A percentile compares a stretch with the other conserved stretches of the same genome.
Conservation (phyloP, 192 early-diverging fungal species). For the Chytriomyces sp. region DNA sequence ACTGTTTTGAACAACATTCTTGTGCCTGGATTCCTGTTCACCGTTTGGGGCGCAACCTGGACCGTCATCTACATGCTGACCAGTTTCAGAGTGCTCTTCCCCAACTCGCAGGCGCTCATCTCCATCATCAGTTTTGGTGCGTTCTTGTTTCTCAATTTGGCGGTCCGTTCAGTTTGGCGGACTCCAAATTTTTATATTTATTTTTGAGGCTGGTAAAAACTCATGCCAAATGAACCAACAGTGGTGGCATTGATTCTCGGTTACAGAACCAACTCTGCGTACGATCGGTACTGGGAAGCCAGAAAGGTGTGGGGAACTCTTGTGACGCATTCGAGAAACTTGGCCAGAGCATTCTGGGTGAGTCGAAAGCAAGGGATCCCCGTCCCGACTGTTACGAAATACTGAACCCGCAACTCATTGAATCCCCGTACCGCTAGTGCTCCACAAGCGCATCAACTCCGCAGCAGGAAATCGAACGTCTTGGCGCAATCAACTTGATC, state of each 20-base stretch:
- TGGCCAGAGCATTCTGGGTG: slow-evolving; percentile 81
- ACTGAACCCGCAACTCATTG: no score
- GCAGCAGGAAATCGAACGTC: slow-evolving; percentile 56
- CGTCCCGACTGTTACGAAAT: no score
- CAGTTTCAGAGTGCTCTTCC: background rate
- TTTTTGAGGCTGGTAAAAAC: background rate
- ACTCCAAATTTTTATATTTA: no score
- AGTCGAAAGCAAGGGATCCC: slow-evolving; percentile 3
- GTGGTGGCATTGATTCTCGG: slow-evolving; percentile 69
- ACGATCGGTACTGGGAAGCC: slow-evolving; percentile 80
- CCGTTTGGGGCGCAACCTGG: slow-evolving; percentile 23
- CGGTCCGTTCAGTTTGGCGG: no score
- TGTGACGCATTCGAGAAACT: slow-evolving; percentile 72
- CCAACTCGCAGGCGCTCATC: slow-evolving; percentile 44
- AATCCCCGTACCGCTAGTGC: slow-evolving; percentile 9
- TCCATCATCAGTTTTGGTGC: slow-evolving; percentile 45
- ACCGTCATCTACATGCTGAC: slow-evolving; percentile 25
- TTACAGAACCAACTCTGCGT: slow-evolving; percentile 82
- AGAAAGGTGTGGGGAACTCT: slow-evolving; percentile 81
- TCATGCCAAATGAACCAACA: background rate
- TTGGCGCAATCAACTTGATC: slow-evolving; percentile 73
- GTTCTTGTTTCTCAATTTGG: background rate
- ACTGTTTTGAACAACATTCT: slow-evolving; percentile 16
- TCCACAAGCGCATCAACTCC: background rate
- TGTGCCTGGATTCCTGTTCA: slow-evolving; percentile 12